These are phyloP conservation scores for Coemansia sp. DNA, from an alignment of 192 early-diverging fungal genomes.

Conservation along the genomic window DNA sequence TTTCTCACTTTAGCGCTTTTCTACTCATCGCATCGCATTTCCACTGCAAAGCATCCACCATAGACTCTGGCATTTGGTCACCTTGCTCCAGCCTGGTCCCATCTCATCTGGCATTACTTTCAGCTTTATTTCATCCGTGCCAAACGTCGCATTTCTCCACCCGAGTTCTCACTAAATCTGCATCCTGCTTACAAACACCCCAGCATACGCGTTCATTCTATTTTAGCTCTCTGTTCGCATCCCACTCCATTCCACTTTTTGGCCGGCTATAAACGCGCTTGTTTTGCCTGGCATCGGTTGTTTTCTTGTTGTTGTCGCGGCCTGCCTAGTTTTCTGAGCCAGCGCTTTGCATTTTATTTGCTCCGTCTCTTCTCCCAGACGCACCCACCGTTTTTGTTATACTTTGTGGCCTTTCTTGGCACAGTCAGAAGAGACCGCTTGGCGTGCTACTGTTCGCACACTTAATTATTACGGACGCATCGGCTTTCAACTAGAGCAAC, in stretches of 20 bases:
- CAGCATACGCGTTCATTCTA: conserved; percentile 2
- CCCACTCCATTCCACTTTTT: not conserved
- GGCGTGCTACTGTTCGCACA: not conserved
- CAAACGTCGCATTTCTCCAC: conserved; percentile 4
- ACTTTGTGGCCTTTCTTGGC: not conserved
- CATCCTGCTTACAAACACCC: not conserved
- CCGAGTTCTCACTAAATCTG: not conserved
- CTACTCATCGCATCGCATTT: conserved; percentile 15
- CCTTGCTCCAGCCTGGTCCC: not conserved
- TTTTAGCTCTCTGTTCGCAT: not conserved
- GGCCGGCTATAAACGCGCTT: not conserved
- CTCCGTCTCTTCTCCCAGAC: not conserved
- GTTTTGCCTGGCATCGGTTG: not conserved
- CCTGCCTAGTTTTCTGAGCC: not conserved
- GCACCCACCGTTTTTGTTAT: not conserved
- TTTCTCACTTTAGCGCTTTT: conserved; percentile 1
- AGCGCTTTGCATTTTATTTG: not conserved
- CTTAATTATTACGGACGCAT: not conserved
- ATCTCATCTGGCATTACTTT: not conserved
- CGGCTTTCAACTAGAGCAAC: not conserved
- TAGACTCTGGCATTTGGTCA: not conserved
- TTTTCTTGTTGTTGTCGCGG: not conserved
- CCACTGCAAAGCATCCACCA: not conserved
- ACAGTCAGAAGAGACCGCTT: not conserved
- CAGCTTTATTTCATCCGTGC: not conserved